Conservation (phyloP, 1,284 basidiomycete species). For the Bondarzewia mesenterica region DNA sequence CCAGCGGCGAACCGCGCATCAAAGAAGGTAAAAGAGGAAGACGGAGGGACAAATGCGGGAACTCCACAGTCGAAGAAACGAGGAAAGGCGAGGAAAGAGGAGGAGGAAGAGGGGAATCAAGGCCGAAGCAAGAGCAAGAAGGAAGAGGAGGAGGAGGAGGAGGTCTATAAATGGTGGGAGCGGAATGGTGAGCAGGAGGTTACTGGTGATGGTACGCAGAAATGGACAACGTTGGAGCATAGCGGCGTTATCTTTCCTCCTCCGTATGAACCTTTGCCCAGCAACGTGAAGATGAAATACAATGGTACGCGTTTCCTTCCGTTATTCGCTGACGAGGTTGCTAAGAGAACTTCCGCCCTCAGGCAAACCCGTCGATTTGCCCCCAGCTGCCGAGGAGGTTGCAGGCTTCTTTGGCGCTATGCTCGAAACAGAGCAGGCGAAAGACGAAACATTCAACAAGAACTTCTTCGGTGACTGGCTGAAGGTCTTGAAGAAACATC, state of each 20-base stretch:
- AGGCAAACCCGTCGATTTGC: constrained; percentile 78
- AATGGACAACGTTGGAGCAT: constrained; percentile 94
- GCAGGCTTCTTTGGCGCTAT: constrained; percentile 95
- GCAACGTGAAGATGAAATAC: constrained; percentile 91
- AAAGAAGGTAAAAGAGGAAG: constrained; percentile 26
- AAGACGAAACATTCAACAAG: constrained; percentile 84
- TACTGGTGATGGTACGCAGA: constrained; percentile 63
- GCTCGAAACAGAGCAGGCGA: constrained; percentile 88
- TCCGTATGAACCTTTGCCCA: constrained; percentile 83
- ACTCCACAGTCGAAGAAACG: constrained; percentile 27
- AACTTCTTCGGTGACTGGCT: constrained; percentile 97
- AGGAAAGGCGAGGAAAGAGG: constrained; percentile 29
- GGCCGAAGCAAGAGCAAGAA: constrained; percentile 26
- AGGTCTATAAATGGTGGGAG: constrained; percentile 83
- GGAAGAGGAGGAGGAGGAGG: constrained; percentile 50
- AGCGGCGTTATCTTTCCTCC: constrained; percentile 95
- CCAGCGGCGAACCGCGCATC: constrained; percentile 22
- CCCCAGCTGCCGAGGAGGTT: constrained; percentile 89
- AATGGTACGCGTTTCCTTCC: constrained; percentile 51
- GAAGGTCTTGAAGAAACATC: constrained; percentile 69
- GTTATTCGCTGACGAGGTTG: constrained; percentile 10
- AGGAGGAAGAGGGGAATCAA: constrained; percentile 24
- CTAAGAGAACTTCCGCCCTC: constrained; percentile 12
- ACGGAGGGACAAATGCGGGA: constrained; percentile 16
- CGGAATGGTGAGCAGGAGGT: constrained; percentile 40